phyloP scores from a whole-genome alignment of 106 monocot species.

The Cymbidium sinense region DNA sequence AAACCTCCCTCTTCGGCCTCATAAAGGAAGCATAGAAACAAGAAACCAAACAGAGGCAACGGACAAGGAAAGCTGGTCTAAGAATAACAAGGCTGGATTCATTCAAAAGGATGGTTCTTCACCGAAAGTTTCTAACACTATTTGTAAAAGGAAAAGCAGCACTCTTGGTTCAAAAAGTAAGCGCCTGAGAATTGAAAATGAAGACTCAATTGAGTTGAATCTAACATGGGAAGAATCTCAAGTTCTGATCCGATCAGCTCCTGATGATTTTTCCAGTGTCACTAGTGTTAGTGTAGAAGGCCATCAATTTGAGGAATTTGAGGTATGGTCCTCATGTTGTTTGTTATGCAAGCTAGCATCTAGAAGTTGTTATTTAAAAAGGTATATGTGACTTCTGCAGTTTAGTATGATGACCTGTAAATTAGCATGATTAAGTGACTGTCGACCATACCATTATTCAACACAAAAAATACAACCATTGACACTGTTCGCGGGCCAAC shows the following conservation, averaged over 20 bases:
- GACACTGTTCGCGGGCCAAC: too few species aligned
- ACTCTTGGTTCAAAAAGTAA: slow-evolving; percentile 65
- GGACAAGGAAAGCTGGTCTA: slow-evolving; percentile 38
- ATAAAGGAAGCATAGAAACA: slow-evolving; percentile 37
- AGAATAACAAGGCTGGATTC: slow-evolving; percentile 40
- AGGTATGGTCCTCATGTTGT: slow-evolving; percentile 38
- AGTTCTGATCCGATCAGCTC: slow-evolving; percentile 71
- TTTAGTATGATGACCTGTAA: not conserved
- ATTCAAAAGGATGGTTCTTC: slow-evolving; percentile 49
- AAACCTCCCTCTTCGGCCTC: slow-evolving; percentile 22
- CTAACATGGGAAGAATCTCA: slow-evolving; percentile 98
- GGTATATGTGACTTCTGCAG: not conserved
- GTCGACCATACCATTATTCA: not conserved
- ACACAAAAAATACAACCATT: slow-evolving; percentile 3
- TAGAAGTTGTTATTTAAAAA: not conserved
- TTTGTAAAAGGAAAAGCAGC: slow-evolving; percentile 55
- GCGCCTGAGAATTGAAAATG: slow-evolving; percentile 75
- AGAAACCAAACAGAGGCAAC: slow-evolving; percentile 22
- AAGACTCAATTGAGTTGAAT: slow-evolving; percentile 86
- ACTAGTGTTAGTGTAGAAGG: slow-evolving; percentile 75
- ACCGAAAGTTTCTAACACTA: slow-evolving; percentile 20
- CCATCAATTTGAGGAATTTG: slow-evolving; percentile 90
- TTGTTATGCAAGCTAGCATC: slow-evolving; percentile 1
- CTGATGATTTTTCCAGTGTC: slow-evolving; percentile 39
- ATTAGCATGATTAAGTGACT: not conserved